Base-by-base conservation (phyloP, 345 rosid genomes). In the Nasturtium officinale region DNA sequence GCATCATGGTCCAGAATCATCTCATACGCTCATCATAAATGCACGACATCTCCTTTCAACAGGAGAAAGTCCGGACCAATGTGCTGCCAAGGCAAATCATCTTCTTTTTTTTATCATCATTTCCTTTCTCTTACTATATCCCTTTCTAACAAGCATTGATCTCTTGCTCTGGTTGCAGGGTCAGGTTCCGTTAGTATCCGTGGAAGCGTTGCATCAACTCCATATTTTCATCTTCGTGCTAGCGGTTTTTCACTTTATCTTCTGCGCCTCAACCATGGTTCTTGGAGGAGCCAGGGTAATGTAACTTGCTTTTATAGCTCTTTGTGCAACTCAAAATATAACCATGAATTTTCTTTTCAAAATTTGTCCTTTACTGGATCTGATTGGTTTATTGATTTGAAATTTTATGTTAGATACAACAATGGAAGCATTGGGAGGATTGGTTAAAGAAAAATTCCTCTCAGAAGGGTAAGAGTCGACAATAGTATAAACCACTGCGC, bases 171-270 rank as follows among this genome's bases (percentile, higher is more conserved):
- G 51, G 13, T 7, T 71, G 17, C 84, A 88, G 96, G 97, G 97
- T 58, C 66, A 75, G 77, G 86, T 77, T 75, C 92, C 89, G 2
- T 53, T 89, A 50, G 55, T 93, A 59, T 82, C 97, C 8, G 17
- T 83, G 79, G 97, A 93, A 81, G 96, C 94, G 6, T 63, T 93
- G 57, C 94, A 93, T 79, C 91, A 93, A 50, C 87, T 93, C 53
- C 98, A 94, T 77, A 91, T 87, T 51, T 90, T 90, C 68, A 85
- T 93, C 75, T 93, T 93, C 68, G 97, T 89, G 9, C 38, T 93
- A 78, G 98, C 98, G 16, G 81, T 93, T 51, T 85, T 89, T 52
- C 98, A 93, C 37, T 92, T 83, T 33, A 70, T 87, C 73, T 93
- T 89, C 80, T 93, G 98, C 35, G 92, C 67, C 52, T 64, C 81